Conservation (phyloP, 176 grass and related monocot species). For the Hordeum marinum region DNA sequence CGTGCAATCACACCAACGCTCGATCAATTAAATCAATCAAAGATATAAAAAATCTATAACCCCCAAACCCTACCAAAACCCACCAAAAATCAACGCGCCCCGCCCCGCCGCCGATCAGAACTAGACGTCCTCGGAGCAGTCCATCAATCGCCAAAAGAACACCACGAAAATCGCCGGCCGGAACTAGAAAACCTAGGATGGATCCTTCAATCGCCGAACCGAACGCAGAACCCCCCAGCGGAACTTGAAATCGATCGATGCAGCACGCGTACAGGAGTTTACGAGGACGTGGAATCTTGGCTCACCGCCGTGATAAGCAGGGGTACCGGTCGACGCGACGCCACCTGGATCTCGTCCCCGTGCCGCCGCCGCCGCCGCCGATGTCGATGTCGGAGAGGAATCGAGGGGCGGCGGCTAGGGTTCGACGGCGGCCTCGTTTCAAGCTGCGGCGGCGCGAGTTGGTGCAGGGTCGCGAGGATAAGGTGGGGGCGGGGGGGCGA, state of each 20-base stretch:
- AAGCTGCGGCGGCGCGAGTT: background rate
- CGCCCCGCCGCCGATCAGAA: background rate
- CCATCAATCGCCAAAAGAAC: background rate
- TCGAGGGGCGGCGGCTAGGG: background rate
- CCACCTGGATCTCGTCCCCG: background rate
- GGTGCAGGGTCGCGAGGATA: background rate
- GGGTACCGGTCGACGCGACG: too few species aligned
- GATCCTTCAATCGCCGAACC: background rate
- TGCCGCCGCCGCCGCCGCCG: background rate
- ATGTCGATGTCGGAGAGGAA: background rate
- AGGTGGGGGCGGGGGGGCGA: background rate
- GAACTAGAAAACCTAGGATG: background rate
- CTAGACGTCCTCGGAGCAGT: background rate
- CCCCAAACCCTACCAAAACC: constrained; percentile 17
- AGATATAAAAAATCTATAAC: background rate
- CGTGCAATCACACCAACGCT: background rate
- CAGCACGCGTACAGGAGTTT: background rate
- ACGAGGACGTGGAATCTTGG: background rate
- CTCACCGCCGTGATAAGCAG: background rate
- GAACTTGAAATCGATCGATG: background rate
- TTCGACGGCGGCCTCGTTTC: background rate
- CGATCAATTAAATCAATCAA: background rate
- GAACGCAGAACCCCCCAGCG: background rate
- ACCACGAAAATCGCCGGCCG: background rate
- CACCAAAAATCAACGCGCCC: background rate